Conservation (phyloP, 2,329 filamentous ascomycete species). For the Fusarium nodosum region DNA sequence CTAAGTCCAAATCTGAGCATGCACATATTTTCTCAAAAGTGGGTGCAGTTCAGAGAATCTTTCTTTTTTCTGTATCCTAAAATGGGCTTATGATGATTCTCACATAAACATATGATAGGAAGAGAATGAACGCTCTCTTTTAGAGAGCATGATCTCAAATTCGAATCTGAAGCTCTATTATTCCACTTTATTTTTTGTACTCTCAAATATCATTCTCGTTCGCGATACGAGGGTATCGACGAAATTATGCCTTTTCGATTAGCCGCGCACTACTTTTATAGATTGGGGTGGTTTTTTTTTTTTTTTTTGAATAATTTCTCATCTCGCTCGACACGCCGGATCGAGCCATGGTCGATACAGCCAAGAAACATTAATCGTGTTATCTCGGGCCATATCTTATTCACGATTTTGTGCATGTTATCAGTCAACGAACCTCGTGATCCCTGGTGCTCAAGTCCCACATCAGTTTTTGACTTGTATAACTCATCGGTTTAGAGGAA, state of each 20-base stretch:
- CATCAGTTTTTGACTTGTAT: no score
- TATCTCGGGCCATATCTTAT: neutral
- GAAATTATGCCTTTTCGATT: neutral
- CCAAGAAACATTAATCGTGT: neutral
- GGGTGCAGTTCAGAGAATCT: conserved; percentile 34
- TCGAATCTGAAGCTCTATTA: conserved; percentile 69
- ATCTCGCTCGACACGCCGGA: neutral
- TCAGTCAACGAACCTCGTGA: neutral
- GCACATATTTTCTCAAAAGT: conserved; percentile 41
- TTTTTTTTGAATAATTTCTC: neutral
- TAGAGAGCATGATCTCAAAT: conserved; percentile 72
- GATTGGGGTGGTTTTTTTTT: no score
- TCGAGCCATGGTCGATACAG: neutral
- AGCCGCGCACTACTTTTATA: neutral
- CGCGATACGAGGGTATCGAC: neutral
- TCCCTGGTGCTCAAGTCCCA: neutral
- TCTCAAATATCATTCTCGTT: neutral
- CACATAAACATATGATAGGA: conserved; percentile 73
- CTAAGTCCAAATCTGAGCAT: conserved; percentile 43
- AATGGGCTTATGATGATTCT: conserved; percentile 73
- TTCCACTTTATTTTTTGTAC: conserved; percentile 22
- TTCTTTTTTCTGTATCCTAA: conserved; percentile 53
- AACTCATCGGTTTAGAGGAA: neutral
- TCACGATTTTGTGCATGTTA: neutral
- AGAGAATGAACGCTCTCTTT: conserved; percentile 73